phyloP scores from a whole-genome alignment of 805 yeast genomes.

The Cyberlindnera nakhonratchasimensis region DNA sequence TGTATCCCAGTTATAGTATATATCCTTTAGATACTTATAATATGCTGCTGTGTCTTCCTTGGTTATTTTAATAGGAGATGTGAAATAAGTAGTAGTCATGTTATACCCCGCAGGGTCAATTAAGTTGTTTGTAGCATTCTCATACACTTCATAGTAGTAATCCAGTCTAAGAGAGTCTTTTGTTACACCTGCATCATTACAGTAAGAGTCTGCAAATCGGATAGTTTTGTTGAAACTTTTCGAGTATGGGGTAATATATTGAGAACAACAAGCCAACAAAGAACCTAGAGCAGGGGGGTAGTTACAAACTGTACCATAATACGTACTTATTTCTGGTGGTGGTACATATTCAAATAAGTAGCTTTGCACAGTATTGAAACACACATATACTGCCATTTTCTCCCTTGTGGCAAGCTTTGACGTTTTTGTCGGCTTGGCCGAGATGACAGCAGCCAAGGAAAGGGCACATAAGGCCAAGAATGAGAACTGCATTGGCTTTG shows the following conservation, averaged over 20 bases:
- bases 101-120: conserved; percentile 9
- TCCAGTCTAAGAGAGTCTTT: conserved; percentile 1
- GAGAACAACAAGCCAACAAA: conserved; percentile 7
- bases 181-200: conserved; percentile 3
- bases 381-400: background rate
- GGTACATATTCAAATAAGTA: conserved; percentile 5
- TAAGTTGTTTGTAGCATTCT: conserved; percentile 29
- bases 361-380: background rate
- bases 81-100: conserved; percentile 6
- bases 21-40: conserved; percentile 5
- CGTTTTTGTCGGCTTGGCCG: conserved; percentile 8
- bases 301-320: conserved; percentile 10
- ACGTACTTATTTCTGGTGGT: background rate
- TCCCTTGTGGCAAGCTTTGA: conserved; percentile 2
- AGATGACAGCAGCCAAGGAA: background rate
- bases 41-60: background rate
- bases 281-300: conserved; percentile 20
- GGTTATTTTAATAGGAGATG: conserved; percentile 14
- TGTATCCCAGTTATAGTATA: conserved; percentile 21
- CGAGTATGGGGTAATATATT: conserved; percentile 10
- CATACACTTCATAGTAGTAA: conserved; percentile 28
- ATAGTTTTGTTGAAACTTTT: conserved; percentile 16
- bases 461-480: background rate
- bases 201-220: background rate
- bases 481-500: background rate